Evolutionary conservation across 768 basidiomycete genomes (phyloP), one percentile per base, ranked within the genome.

Genomic region (Tylopilus rubrobrunneus): DNA sequence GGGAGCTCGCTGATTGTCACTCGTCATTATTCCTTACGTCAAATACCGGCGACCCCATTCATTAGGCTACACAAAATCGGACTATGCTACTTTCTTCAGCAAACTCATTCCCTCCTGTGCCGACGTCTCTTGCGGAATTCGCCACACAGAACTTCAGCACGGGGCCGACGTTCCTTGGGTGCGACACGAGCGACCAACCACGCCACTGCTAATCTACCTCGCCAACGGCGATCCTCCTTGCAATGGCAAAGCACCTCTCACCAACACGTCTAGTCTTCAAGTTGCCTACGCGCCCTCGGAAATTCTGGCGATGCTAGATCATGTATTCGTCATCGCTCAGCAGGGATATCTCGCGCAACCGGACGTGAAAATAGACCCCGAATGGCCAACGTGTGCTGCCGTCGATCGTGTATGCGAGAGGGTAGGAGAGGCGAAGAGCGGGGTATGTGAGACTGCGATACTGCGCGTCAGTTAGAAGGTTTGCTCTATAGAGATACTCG

Each of bases 311-410:
- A 76, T 82, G 69, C 66, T 85, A 12, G 59, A 70, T 56, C 78
- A 81, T 65, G 73, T 75, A 12, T 74, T 76, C 54, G 55, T 60
- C 19, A 68, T 74, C 43, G 71, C 73, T 14, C 74, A 74, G 17
- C 76, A 79, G 58, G 79, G 79, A 3, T 69, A 71, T 34, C 65
- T 70, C 0, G 55, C 57, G 5, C 25, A 57, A 19, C 45, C 70
- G 11, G 62, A 62, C 14, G 34, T 55, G n/a, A 62, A 67, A 37
- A 68, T 60, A 0, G 77, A 78, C 25, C 53, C 62, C 0, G 62
- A 78, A 28, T 83, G 77, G 76, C 70, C 76, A 0, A 73, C 79
- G 5, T 83, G 81, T 48, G 80, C 78, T 0, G 57, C 81, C 12
- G 74, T 79, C 23, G 82, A 83, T 46, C 73, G 79, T 25, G 74